These are phyloP conservation scores for Bertia moriformis DNA, from an alignment of 2,329 filamentous ascomycete genomes.

Conservation along the genomic window DNA sequence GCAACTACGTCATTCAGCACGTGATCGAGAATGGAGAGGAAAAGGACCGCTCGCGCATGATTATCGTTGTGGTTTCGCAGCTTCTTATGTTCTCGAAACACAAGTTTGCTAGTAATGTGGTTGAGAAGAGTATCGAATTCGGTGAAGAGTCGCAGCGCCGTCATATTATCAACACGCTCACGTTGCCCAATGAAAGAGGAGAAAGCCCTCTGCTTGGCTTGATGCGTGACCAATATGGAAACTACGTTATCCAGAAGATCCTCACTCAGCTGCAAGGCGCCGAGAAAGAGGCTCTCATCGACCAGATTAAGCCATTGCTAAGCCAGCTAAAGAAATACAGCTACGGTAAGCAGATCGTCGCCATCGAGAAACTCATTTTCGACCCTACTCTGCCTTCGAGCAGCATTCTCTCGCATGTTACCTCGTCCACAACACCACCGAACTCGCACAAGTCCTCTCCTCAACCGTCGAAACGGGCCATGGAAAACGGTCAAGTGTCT, in stretches of 20 bases:
- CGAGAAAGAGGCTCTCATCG: slow-evolving; percentile 44
- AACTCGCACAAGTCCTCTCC: slow-evolving; percentile 1
- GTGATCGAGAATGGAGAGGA: slow-evolving; percentile 66
- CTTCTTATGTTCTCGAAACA: slow-evolving; percentile 72
- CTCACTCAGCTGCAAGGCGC: slow-evolving; percentile 44
- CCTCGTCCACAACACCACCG: neutral
- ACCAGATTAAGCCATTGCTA: slow-evolving; percentile 49
- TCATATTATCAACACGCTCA: slow-evolving; percentile 52
- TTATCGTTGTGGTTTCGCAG: slow-evolving; percentile 57
- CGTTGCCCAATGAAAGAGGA: slow-evolving; percentile 43
- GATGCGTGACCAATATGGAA: slow-evolving; percentile 84
- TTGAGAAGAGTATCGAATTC: slow-evolving; percentile 75
- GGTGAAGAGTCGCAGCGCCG: slow-evolving; percentile 56
- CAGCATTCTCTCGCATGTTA: neutral
- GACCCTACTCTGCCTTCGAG: neutral
- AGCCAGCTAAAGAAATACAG: slow-evolving; percentile 46
- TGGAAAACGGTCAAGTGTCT: neutral
- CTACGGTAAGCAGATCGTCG: slow-evolving; percentile 50
- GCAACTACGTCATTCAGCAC: slow-evolving; percentile 93
- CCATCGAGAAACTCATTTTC: slow-evolving; percentile 41
- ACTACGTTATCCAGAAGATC: slow-evolving; percentile 87
- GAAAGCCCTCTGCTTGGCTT: slow-evolving; percentile 58
- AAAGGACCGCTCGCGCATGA: slow-evolving; percentile 59
- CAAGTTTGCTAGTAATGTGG: slow-evolving; percentile 94
- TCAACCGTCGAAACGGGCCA: neutral